phyloP scores from a whole-genome alignment of 345 rosid genomes.

The Kernera saxatilis region DNA sequence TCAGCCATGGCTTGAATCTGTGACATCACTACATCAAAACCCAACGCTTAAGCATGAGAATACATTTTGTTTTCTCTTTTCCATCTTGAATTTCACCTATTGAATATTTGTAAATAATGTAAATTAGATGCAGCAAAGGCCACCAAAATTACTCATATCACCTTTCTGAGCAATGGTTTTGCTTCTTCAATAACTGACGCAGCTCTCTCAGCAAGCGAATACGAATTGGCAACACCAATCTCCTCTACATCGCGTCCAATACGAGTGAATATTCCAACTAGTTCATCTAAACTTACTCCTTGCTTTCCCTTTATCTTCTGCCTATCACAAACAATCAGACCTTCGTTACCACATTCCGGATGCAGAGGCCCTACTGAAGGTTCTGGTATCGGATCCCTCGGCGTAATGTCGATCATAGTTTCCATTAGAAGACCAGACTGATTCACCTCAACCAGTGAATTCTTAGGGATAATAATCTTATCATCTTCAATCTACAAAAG shows the following conservation, averaged over 20 bases:
- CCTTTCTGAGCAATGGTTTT: conserved; percentile 85
- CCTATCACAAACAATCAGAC: conserved; percentile 83
- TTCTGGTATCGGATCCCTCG: conserved; percentile 76
- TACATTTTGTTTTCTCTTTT: background rate
- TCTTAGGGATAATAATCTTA: conserved; percentile 80
- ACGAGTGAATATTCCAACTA: conserved; percentile 89
- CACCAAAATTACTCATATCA: conserved; percentile 35
- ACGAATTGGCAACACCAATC: conserved; percentile 63
- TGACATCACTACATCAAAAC: conserved; percentile 67
- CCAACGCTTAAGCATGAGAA: conserved; percentile 46
- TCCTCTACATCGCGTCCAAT: conserved; percentile 82
- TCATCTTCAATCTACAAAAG: conserved; percentile 83
- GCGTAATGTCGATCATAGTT: conserved; percentile 89
- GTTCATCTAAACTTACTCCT: conserved; percentile 91
- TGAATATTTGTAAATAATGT: background rate
- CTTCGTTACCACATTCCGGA: conserved; percentile 73
- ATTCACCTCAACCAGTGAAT: conserved; percentile 87
- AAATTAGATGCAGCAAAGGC: conserved; percentile 2
- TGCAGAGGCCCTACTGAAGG: conserved; percentile 80
- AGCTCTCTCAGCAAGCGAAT: conserved; percentile 68
- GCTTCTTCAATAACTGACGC: conserved; percentile 82
- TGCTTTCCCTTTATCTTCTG: conserved; percentile 80
- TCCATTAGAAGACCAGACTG: conserved; percentile 99
- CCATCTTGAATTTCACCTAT: background rate
- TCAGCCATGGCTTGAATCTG: conserved; percentile 97